Evolutionary conservation across 2,329 filamentous ascomycete genomes (phyloP), one percentile per base, ranked within the genome.

Genomic region (Neoascochyta sp.): DNA sequence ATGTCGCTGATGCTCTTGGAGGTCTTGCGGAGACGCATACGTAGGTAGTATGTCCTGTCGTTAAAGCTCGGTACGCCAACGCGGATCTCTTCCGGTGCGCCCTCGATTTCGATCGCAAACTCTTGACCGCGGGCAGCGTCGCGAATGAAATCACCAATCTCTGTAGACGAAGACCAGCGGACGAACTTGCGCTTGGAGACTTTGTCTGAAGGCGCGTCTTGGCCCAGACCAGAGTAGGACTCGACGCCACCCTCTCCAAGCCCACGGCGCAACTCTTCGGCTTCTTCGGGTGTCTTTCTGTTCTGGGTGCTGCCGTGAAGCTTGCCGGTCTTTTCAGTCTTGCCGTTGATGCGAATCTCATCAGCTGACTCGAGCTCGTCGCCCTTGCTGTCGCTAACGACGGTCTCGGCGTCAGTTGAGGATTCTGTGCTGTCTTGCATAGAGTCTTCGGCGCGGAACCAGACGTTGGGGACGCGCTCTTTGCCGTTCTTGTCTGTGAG

Each of bases 71-170:
- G 89, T 7, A 95, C 88, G 0, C 78, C 80, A 5, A 95, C 81
- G 10, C 79, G 75, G 45, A 95, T 81, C 47, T 87, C 78, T 1
- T 71, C 60, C 1, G 72, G 67, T 0, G 72, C 70, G 0, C 86
- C 86, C 55, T 93, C 83, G 34, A 95, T 86, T 30, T 83, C 78
- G 23, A 95, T 80, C 3, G 83, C 79, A 54, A 95, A 95, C 54
- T 94, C 86, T 32, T 85, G 79, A 0, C 85, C 86, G 3, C 86
- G 73, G 0, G 88, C 86, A 0, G 89, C 88, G 56, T 95, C 89
- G 7, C 87, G 80, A 44, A 95, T 92, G 54, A 95, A 95, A 64
- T 95, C 89, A 7, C 89, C 89, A 17, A 95, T 83, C 58, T 95
- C 89, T 1, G 89, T 95, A 16, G 81, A 86, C 22, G 80, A 79